phyloP scores from a whole-genome alignment of 495 filamentous ascomycete species.

The Pyrenopolyporus hunteri region DNA sequence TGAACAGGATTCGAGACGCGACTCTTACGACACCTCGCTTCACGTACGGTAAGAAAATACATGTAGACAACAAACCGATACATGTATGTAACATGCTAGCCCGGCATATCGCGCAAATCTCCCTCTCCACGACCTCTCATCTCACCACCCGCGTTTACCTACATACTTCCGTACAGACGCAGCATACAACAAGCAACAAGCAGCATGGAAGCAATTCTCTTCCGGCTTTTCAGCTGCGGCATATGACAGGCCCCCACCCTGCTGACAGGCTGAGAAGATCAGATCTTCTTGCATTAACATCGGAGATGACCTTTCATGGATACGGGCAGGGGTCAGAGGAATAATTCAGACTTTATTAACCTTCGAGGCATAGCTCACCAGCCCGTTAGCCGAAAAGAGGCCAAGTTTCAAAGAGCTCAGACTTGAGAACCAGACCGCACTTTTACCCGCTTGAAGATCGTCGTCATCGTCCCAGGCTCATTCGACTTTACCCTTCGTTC shows the following conservation, averaged over 20 bases:
- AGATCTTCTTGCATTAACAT: constrained; percentile 38
- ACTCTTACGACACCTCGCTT: background rate
- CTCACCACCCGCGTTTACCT: background rate
- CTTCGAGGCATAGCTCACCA: constrained; percentile 1
- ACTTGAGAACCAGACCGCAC: constrained; percentile 2
- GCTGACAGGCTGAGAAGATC: constrained; percentile 30
- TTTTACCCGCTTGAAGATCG: constrained; percentile 25
- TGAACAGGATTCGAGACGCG: background rate
- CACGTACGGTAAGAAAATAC: background rate
- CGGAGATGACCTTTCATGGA: constrained; percentile 38
- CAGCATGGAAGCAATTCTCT: background rate
- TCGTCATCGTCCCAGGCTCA: constrained; percentile 11
- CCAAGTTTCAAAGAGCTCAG: constrained; percentile 21
- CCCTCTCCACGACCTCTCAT: background rate
- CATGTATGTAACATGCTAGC: no score
- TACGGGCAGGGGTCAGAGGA: constrained; percentile 12
- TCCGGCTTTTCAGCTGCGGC: constrained; percentile 2
- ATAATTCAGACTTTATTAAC: constrained; percentile 16
- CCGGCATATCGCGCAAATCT: background rate
- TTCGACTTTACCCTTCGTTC: constrained; percentile 4
- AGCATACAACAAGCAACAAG: no score
- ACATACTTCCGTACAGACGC: background rate
- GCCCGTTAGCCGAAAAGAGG: constrained; percentile 25
- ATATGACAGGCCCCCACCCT: constrained; percentile 19
- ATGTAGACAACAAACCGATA: no score